Percentiles rank a stretch among this genome's conserved stretches.
These are phyloP conservation scores for Salix suchowensis DNA, from an alignment of 345 rosid genomes.

Conservation along the genomic window DNA sequence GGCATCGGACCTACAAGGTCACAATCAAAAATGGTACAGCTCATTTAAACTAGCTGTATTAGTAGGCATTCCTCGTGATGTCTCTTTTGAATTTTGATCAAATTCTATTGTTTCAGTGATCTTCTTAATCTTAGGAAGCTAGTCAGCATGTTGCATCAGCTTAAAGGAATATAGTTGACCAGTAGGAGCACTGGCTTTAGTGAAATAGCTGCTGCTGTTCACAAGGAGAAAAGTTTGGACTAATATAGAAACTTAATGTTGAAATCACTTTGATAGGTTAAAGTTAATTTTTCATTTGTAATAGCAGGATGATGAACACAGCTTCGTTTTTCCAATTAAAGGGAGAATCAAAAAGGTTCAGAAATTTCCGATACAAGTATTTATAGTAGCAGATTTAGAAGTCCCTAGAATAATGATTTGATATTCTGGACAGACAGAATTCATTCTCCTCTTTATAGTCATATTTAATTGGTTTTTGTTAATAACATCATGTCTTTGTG, in stretches of 20 bases:
- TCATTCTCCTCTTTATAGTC: neutral
- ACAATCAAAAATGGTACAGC: constrained; percentile 84
- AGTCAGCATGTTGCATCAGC: neutral
- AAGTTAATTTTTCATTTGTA: neutral
- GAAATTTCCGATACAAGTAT: neutral
- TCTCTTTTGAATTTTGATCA: neutral
- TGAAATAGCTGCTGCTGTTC: neutral
- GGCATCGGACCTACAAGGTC: constrained; percentile 83
- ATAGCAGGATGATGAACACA: neutral
- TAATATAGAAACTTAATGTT: neutral
- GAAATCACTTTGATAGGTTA: neutral
- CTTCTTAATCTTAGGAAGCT: constrained; percentile 3
- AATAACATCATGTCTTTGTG: neutral
- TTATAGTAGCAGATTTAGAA: neutral
- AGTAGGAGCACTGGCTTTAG: neutral
- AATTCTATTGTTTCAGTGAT: neutral
- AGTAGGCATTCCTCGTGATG: neutral
- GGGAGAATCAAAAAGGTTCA: neutral
- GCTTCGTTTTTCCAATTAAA: neutral
- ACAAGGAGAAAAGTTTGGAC: neutral
- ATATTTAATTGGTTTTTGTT: neutral
- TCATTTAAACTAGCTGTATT: constrained; percentile 5
- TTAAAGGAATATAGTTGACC: neutral
- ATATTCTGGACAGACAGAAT: neutral
- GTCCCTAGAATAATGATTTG: neutral